These are phyloP conservation scores for Cercophora sp. DNA, from an alignment of 495 filamentous ascomycete genomes.

Conservation along the genomic window DNA sequence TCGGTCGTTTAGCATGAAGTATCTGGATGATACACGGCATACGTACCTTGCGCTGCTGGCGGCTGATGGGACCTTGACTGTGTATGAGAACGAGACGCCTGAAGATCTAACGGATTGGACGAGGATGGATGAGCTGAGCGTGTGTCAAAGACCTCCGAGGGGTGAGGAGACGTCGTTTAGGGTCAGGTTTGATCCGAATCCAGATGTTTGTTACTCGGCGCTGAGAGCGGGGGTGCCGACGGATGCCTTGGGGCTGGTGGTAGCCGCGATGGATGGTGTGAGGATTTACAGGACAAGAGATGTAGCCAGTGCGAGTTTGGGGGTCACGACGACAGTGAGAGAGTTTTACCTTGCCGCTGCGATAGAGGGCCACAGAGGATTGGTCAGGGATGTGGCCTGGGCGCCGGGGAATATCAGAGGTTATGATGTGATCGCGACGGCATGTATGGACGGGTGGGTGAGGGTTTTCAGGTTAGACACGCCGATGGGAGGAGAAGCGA, in stretches of 20 bases:
- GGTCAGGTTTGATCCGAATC: slow-evolving; percentile 80
- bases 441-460: slow-evolving; percentile 83
- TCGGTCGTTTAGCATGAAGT: slow-evolving; percentile 77
- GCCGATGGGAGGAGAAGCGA: slow-evolving; percentile 20
- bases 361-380: slow-evolving; percentile 58
- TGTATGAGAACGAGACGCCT: slow-evolving; percentile 85
- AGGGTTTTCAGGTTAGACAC: slow-evolving; percentile 79
- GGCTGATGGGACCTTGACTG: slow-evolving; percentile 69
- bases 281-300: slow-evolving; percentile 74
- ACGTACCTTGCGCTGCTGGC: slow-evolving; percentile 82
- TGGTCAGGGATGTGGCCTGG: slow-evolving; percentile 93
- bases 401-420: slow-evolving; percentile 81
- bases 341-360: slow-evolving; percentile 78
- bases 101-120: slow-evolving; percentile 76
- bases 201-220: slow-evolving; percentile 70
- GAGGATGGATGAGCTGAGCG: slow-evolving; percentile 64
- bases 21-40: slow-evolving; percentile 59
- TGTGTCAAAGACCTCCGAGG: slow-evolving; percentile 49
- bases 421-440: slow-evolving; percentile 86
- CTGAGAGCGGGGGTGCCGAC: slow-evolving; percentile 69
- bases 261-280: slow-evolving; percentile 77
- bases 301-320: slow-evolving; percentile 48
- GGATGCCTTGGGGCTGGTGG: slow-evolving; percentile 70
- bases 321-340: slow-evolving; percentile 46
- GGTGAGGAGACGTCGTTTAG: slow-evolving; percentile 84